Evolutionary conservation across 1,139 yeast genomes (phyloP).

Genomic region (Debaryomyces robertsiae): DNA sequence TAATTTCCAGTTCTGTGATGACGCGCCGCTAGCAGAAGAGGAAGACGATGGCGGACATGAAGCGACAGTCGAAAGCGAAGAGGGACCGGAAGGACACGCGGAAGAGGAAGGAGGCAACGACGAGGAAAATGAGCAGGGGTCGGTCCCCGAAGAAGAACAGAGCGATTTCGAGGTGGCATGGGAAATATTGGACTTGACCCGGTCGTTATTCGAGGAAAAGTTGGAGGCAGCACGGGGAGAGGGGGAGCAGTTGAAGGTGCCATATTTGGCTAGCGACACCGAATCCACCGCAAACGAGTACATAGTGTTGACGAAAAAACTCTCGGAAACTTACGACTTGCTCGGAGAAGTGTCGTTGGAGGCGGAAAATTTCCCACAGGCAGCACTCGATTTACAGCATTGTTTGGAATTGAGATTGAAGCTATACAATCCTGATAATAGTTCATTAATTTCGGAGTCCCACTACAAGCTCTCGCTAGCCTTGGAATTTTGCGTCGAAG

Average conservation of each 20-base stretch:
- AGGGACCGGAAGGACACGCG: conserved; percentile 28
- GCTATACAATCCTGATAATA: conserved; percentile 50
- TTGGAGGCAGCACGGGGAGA: conserved; percentile 29
- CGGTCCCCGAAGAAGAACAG: conserved; percentile 51
- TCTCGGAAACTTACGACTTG: conserved; percentile 77
- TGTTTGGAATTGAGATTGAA: conserved; percentile 59
- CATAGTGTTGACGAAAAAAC: conserved; percentile 47
- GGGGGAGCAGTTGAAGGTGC: conserved; percentile 22
- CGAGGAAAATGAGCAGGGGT: conserved; percentile 26
- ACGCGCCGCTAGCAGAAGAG: conserved; percentile 51
- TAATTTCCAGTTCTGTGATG: conserved; percentile 59
- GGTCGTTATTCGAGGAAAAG: conserved; percentile 60
- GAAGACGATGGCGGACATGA: conserved; percentile 38
- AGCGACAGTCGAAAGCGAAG: conserved; percentile 26
- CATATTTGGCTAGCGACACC: conserved; percentile 37
- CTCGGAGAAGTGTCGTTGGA: conserved; percentile 90
- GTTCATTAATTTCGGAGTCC: conserved; percentile 72
- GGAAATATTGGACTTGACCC: conserved; percentile 78
- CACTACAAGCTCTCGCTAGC: conserved; percentile 84
- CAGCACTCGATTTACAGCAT: conserved; percentile 64
- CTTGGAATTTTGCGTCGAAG: conserved; percentile 65
- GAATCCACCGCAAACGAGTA: conserved; percentile 35
- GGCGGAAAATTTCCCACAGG: conserved; percentile 79
- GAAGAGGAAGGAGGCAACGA: conserved; percentile 35
- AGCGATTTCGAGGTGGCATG: conserved; percentile 85